phyloP scores from a whole-genome alignment of 305 asterid species.

The Coffea humblotiana region DNA sequence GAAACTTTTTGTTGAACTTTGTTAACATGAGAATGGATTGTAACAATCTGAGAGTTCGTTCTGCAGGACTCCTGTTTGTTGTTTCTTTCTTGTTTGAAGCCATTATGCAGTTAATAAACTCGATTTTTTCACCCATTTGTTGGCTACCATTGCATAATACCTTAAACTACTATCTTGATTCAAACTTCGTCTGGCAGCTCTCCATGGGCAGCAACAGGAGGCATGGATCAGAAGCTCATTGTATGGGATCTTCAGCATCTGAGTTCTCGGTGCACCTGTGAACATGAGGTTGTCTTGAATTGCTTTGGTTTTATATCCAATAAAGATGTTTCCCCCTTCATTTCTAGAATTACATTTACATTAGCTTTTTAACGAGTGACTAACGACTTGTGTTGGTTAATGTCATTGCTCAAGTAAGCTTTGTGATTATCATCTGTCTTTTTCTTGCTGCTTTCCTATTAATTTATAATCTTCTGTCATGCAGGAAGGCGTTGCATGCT shows the following conservation, averaged over 20 bases:
- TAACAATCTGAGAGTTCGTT: neutral
- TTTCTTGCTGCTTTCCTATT: neutral
- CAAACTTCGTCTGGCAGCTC: conserved; percentile 42
- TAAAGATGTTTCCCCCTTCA: neutral
- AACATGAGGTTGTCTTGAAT: conserved; percentile 58
- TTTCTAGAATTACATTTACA: neutral
- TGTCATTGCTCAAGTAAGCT: neutral
- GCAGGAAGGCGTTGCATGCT: conserved; percentile 74
- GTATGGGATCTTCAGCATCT: conserved; percentile 72
- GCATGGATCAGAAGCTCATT: conserved; percentile 80
- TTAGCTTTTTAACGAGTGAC: neutral
- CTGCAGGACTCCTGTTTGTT: neutral
- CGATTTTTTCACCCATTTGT: neutral
- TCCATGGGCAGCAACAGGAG: conserved; percentile 82
- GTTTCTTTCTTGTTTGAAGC: neutral
- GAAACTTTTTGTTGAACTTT: neutral
- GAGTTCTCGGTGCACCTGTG: conserved; percentile 74
- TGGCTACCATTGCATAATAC: conserved; percentile 17
- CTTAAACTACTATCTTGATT: conserved; percentile 7
- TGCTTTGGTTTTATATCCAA: neutral
- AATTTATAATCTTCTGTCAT: neutral
- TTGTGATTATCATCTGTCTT: neutral
- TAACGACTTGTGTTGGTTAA: neutral
- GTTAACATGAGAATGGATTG: neutral
- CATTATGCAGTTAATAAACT: neutral